These are phyloP conservation scores for Aspergillus intermedius DNA, from an alignment of 2,329 filamentous ascomycete genomes.

Conservation along the genomic window DNA sequence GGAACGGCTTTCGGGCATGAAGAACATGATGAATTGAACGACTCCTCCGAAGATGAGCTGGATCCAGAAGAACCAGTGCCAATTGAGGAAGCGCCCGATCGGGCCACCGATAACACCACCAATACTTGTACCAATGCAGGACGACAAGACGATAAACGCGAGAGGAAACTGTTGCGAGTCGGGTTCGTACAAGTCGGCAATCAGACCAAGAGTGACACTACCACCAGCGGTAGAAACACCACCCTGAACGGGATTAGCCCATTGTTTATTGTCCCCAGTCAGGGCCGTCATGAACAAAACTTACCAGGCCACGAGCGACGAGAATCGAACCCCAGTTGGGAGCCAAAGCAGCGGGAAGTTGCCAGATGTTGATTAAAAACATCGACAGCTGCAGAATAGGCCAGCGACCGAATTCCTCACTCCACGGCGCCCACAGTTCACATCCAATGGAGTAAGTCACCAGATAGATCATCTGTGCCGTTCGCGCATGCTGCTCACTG, in stretches of 20 bases:
- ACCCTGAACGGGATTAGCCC: slow-evolving; percentile 21
- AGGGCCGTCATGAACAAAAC: neutral
- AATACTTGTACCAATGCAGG: slow-evolving; percentile 45
- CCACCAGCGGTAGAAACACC: slow-evolving; percentile 56
- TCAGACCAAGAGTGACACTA: slow-evolving; percentile 53
- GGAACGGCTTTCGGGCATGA: slow-evolving; percentile 51
- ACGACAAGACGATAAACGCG: slow-evolving; percentile 50
- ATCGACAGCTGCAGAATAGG: slow-evolving; percentile 65
- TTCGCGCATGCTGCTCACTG: slow-evolving; percentile 57
- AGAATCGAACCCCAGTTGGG: slow-evolving; percentile 63
- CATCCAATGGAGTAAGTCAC: slow-evolving; percentile 74
- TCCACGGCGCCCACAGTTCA: slow-evolving; percentile 79
- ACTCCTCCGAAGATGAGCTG: slow-evolving; percentile 52
- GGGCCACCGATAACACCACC: slow-evolving; percentile 47
- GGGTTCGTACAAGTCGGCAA: slow-evolving; percentile 51
- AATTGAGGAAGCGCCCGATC: slow-evolving; percentile 37
- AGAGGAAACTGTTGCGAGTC: slow-evolving; percentile 51
- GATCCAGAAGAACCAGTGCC: slow-evolving; percentile 57
- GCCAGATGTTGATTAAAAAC: slow-evolving; percentile 67
- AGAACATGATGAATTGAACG: slow-evolving; percentile 46
- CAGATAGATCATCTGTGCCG: slow-evolving; percentile 67
- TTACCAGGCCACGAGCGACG: slow-evolving; percentile 53
- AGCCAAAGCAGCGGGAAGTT: slow-evolving; percentile 61
- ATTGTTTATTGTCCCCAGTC: neutral
- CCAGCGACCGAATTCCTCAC: slow-evolving; percentile 69